Evolutionary conservation across 192 early-diverging fungal genomes (phyloP), one percentile per base, ranked within the genome.

Genomic region (Chytriomyces confervae): DNA sequence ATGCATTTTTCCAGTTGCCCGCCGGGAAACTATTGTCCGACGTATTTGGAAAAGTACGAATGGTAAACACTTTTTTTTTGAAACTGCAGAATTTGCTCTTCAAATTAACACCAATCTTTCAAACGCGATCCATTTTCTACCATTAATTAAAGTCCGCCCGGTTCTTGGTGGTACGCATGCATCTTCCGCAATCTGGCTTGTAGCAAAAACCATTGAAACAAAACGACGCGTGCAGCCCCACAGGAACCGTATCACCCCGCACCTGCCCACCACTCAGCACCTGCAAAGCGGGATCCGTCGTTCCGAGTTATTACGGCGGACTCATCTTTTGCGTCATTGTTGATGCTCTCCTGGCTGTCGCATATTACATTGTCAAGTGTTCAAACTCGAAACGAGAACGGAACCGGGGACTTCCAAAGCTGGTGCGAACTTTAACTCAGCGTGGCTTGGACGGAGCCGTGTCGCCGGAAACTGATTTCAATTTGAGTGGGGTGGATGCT

Each of bases 261-360:
- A 6, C 45, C 7, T 76, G 75, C 20, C 75, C 75, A 11, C 18
- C 75, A n/a, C 23, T 76, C 8, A 76, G 75, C 64, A 43, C 44
- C 10, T 76, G 75, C 49, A 9, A 10, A 3, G 75, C 36, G 11
- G 64, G 66, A 66, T 16, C 64, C 43, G 23, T 67, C 24, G 75
- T 76, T 7, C 75, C 75, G 13, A 68, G 6, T 23, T 67, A 66
- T 23, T 76, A 67, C 43, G 75, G 75, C 16, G 75, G 75, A 51
- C 11, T 76, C 47, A 45, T 76, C 8, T 18, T 76, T 20, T 76
- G 75, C 66, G 46, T 50, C n/a, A 48, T 76, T 27, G 50, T 68
- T 5, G 75, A 76, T 48, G 44, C 44, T 27, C 13, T 76, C 36
- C 62, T 76, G 9, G 45, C 29, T n/a, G 46, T 75, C 47, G 13